phyloP scores from a whole-genome alignment of 257 asterid species.

The Rehmannia glutinosa region DNA sequence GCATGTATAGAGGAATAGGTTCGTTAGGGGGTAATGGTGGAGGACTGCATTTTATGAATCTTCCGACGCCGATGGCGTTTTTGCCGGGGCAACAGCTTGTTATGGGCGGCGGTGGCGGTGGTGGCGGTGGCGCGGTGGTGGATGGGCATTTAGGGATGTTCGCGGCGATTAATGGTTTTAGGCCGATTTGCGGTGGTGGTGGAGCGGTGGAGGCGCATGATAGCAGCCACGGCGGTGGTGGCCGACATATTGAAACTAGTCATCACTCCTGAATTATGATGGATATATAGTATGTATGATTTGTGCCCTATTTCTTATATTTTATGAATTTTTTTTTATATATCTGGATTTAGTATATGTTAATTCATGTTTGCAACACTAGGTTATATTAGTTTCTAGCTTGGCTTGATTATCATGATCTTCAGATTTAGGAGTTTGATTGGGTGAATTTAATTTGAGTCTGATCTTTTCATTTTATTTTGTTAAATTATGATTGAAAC shows the following conservation, averaged over 20 bases:
- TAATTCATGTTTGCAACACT: background rate
- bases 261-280: slow-evolving; percentile 10
- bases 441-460: slow-evolving; percentile 18
- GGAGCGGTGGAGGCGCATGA: slow-evolving; percentile 25
- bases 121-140: slow-evolving; percentile 23
- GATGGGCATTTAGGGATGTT: slow-evolving; percentile 66
- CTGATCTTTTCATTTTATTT: background rate
- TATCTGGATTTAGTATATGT: background rate
- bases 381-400: background rate
- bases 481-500: background rate
- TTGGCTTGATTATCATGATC: background rate
- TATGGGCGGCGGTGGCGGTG: slow-evolving; percentile 22
- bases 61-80: slow-evolving; percentile 34
- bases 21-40: slow-evolving; percentile 29
- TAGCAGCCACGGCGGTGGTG: slow-evolving; percentile 9
- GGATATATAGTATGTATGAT: background rate
- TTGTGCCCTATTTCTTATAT: background rate
- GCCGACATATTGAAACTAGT: slow-evolving; percentile 21
- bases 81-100: slow-evolving; percentile 32
- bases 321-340: background rate
- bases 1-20: slow-evolving; percentile 30
- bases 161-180: slow-evolving; percentile 40
- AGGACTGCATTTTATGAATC: slow-evolving; percentile 49
- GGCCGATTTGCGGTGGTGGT: slow-evolving; percentile 28
- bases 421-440: slow-evolving; percentile 2